Evolutionary conservation across 2,329 filamentous ascomycete species (phyloP).

Genomic region (Onygena corvina): DNA sequence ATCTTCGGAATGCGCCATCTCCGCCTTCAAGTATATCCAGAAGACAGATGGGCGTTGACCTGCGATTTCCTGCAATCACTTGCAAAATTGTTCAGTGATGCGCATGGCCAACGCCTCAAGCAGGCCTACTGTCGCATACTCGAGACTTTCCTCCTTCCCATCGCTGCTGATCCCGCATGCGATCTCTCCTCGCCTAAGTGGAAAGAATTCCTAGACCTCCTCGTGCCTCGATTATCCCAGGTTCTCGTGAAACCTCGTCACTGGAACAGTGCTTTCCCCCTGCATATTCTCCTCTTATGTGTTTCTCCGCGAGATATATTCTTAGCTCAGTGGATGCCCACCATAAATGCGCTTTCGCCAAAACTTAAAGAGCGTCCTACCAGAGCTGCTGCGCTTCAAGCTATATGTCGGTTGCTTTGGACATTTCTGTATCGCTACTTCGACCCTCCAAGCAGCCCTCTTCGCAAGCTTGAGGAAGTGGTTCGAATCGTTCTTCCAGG

Average conservation of each 20-base stretch:
- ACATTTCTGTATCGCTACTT: constrained; percentile 79
- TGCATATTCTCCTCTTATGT: constrained; percentile 78
- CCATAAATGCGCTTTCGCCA: constrained; percentile 64
- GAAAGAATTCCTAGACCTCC: constrained; percentile 68
- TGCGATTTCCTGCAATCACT: constrained; percentile 80
- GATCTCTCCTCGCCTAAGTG: constrained; percentile 74
- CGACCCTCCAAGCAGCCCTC: constrained; percentile 55
- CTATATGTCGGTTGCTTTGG: constrained; percentile 83
- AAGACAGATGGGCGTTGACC: constrained; percentile 68
- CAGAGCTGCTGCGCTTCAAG: constrained; percentile 69
- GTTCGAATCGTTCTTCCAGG: constrained; percentile 70
- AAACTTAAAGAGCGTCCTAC: constrained; percentile 74
- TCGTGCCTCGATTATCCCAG: constrained; percentile 66
- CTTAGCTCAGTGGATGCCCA: constrained; percentile 70
- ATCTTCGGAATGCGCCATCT: constrained; percentile 86
- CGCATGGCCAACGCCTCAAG: constrained; percentile 82
- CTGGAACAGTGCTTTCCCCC: constrained; percentile 77
- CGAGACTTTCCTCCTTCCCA: constrained; percentile 71
- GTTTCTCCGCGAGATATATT: constrained; percentile 78
- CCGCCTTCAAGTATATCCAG: constrained; percentile 59
- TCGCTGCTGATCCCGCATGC: constrained; percentile 66
- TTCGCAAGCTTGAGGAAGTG: constrained; percentile 79
- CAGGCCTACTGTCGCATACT: constrained; percentile 89
- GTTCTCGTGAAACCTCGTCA: constrained; percentile 87
- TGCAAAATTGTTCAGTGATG: constrained; percentile 68